Conservation (phyloP, 2,329 filamentous ascomycete species). For the Diaporthe helianthi region DNA sequence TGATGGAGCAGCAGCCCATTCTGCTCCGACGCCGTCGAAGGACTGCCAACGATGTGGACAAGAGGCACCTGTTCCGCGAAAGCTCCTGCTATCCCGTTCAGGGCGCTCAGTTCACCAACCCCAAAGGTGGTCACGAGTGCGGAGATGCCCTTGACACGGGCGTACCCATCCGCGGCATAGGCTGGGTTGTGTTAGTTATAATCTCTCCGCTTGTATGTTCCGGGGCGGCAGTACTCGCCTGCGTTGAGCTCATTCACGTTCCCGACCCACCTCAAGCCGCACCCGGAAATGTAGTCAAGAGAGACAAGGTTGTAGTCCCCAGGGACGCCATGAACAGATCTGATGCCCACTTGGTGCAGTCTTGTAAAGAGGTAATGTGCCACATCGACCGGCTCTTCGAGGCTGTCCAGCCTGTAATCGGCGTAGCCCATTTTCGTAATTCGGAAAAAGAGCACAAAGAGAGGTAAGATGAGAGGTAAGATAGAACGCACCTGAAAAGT, state of each 20-base stretch:
- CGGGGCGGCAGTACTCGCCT: slow-evolving; percentile 51
- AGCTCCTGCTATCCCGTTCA: slow-evolving; percentile 77
- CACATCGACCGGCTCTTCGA: slow-evolving; percentile 62
- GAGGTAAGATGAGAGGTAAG: no score
- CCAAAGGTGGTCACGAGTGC: slow-evolving; percentile 79
- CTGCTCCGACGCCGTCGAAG: slow-evolving; percentile 55
- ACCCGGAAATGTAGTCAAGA: slow-evolving; percentile 69
- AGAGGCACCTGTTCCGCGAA: slow-evolving; percentile 76
- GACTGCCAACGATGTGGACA: slow-evolving; percentile 70
- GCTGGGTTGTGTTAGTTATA: slow-evolving; percentile 49
- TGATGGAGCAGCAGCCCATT: slow-evolving; percentile 65
- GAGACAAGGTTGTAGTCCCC: slow-evolving; percentile 76
- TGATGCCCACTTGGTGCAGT: slow-evolving; percentile 68
- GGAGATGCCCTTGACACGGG: slow-evolving; percentile 73
- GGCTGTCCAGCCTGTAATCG: slow-evolving; percentile 51
- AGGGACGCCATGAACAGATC: slow-evolving; percentile 72
- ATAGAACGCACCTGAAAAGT: background rate
- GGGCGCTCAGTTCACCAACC: slow-evolving; percentile 75
- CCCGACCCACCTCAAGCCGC: slow-evolving; percentile 68
- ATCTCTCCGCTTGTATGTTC: background rate
- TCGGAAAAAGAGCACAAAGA: background rate
- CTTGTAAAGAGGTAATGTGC: slow-evolving; percentile 73
- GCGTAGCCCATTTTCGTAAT: slow-evolving; percentile 36
- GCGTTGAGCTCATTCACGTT: slow-evolving; percentile 79
- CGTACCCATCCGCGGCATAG: slow-evolving; percentile 83